Evolutionary conservation across 2,329 filamentous ascomycete genomes (phyloP).

Genomic region (Neofusicoccum umdonicola): DNA sequence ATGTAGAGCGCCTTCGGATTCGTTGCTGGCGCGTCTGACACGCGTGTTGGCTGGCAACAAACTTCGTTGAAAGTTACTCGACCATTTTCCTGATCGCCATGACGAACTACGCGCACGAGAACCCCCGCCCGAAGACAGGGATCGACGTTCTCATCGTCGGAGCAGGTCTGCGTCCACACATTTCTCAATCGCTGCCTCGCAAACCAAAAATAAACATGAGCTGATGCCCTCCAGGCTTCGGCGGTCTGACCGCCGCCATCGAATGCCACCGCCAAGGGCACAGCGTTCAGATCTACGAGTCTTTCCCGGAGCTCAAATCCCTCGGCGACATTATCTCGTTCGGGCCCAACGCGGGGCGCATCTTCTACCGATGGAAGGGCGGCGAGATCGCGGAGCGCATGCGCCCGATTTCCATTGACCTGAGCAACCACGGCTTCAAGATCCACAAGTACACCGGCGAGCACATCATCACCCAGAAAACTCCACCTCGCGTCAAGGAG

Average conservation of each 20-base stretch:
- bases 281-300: slow-evolving; percentile 57
- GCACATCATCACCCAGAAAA: slow-evolving; percentile 56
- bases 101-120: slow-evolving; percentile 19
- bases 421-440: slow-evolving; percentile 56
- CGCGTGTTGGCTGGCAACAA: no score
- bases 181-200: neutral
- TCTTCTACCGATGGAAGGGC: slow-evolving; percentile 58
- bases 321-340: slow-evolving; percentile 64
- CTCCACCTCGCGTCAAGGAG: slow-evolving; percentile 44
- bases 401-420: slow-evolving; percentile 52
- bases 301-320: slow-evolving; percentile 55
- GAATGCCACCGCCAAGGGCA: slow-evolving; percentile 63
- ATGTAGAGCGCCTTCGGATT: neutral
- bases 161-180: slow-evolving; percentile 32
- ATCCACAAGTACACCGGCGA: slow-evolving; percentile 64
- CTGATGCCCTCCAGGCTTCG: slow-evolving; percentile 50
- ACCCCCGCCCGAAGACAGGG: slow-evolving; percentile 39
- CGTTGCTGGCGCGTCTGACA: no score
- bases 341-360: slow-evolving; percentile 59
- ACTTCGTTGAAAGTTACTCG: no score
- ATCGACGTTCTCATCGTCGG: slow-evolving; percentile 55
- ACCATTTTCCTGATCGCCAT: neutral
- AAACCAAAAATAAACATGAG: neutral
- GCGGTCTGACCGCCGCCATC: slow-evolving; percentile 61
- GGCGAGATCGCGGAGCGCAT: slow-evolving; percentile 49